A percentile compares a stretch with the other conserved stretches of the same genome.
Evolutionary conservation across 2,329 filamentous ascomycete genomes (phyloP).

Genomic region (Cytospora piceicola): DNA sequence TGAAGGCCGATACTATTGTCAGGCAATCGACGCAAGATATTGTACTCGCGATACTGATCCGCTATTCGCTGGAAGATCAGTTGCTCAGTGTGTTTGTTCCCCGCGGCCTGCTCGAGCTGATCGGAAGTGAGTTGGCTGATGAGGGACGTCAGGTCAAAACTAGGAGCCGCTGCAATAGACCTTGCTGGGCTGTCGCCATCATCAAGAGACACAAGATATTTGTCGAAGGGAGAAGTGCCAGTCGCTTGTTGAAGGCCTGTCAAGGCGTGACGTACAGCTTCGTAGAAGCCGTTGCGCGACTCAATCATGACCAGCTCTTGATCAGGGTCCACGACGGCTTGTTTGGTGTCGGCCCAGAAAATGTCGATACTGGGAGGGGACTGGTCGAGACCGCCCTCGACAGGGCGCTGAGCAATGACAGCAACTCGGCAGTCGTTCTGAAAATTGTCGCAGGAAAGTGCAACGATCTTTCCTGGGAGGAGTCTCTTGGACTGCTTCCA

Average conservation of each 20-base stretch:
- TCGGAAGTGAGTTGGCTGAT: constrained; percentile 36
- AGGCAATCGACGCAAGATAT: constrained; percentile 27
- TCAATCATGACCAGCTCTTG: constrained; percentile 80
- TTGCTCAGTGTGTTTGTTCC: constrained; percentile 9
- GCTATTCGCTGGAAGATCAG: constrained; percentile 5
- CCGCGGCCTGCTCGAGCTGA: constrained; percentile 1
- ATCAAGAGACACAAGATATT: constrained; percentile 61
- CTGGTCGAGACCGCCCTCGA: constrained; percentile 62
- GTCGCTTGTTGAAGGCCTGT: constrained; percentile 68
- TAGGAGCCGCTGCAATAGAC: constrained; percentile 39
- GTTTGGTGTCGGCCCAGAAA: constrained; percentile 64
- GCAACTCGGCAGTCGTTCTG: constrained; percentile 68
- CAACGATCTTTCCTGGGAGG: constrained; percentile 57
- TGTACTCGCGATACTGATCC: constrained; percentile 28
- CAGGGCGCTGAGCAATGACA: constrained; percentile 70
- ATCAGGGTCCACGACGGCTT: constrained; percentile 69
- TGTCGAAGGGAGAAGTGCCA: constrained; percentile 61
- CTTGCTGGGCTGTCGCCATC: constrained; percentile 38
- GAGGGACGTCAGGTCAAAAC: constrained; percentile 42
- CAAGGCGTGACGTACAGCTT: constrained; percentile 74
- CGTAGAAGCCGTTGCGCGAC: constrained; percentile 73
- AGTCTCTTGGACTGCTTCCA: constrained; percentile 63
- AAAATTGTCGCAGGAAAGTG: constrained; percentile 65
- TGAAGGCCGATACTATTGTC: constrained; percentile 34
- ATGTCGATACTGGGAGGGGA: constrained; percentile 76